These are phyloP conservation scores for Rosellinia necatrix DNA, from an alignment of 2,329 filamentous ascomycete genomes.

Conservation along the genomic window DNA sequence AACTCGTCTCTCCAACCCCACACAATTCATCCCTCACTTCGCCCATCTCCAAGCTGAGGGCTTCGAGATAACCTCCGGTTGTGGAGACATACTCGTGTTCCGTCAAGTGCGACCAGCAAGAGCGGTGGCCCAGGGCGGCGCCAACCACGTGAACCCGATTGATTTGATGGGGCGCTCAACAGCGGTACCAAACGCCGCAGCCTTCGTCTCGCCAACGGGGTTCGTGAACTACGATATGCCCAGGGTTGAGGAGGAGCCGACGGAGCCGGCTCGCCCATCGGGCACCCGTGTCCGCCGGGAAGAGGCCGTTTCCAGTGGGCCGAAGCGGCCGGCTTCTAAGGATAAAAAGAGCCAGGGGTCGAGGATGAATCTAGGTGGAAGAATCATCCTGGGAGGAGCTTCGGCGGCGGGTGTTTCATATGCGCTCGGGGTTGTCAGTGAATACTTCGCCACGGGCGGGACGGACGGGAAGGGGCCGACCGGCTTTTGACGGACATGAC, in stretches of 20 bases:
- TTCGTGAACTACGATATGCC: constrained; percentile 65
- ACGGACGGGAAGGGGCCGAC: constrained; percentile 46
- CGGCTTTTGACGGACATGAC: constrained; percentile 36
- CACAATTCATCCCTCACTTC: constrained; percentile 69
- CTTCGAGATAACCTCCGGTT: constrained; percentile 69
- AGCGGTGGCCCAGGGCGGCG: constrained; percentile 18
- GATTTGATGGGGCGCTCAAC: constrained; percentile 54
- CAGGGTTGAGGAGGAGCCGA: constrained; percentile 37
- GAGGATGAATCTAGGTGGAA: constrained; percentile 51
- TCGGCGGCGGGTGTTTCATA: constrained; percentile 63
- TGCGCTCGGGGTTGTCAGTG: constrained; percentile 60
- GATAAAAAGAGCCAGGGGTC: constrained; percentile 37
- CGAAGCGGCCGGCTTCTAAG: constrained; percentile 36
- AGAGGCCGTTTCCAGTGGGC: constrained; percentile 53
- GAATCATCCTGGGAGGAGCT: constrained; percentile 56
- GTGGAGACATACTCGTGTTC: constrained; percentile 67
- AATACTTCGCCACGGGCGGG: constrained; percentile 59
- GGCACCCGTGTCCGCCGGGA: constrained; percentile 52
- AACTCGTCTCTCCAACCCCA: constrained; percentile 63
- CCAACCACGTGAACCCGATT: constrained; percentile 59
- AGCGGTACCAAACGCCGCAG: constrained; percentile 53
- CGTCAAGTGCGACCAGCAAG: constrained; percentile 56
- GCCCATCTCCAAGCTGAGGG: constrained; percentile 61
- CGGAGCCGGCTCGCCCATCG: constrained; percentile 45
- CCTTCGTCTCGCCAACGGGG: constrained; percentile 67